Evolutionary conservation across 1,139 yeast species (phyloP).

Genomic region (Candida dubliniensis): DNA sequence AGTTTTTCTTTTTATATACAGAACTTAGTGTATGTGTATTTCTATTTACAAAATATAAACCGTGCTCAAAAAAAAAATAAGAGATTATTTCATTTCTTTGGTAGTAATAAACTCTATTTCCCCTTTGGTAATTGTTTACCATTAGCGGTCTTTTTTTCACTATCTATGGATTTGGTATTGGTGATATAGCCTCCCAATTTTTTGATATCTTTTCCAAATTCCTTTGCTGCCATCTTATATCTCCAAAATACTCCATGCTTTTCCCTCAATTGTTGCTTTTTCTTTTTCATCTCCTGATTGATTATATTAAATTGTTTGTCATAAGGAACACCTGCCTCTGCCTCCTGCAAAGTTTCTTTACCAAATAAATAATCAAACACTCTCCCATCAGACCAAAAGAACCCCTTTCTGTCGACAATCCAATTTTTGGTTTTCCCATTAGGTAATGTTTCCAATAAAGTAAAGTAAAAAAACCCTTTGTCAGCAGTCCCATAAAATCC

Average conservation of each 20-base stretch:
- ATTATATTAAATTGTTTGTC: conserved; percentile 53
- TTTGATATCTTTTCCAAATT: conserved; percentile 32
- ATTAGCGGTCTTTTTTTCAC: conserved; percentile 1
- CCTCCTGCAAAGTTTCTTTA: conserved; percentile 70
- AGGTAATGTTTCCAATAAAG: conserved; percentile 52
- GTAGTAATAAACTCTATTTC: neutral
- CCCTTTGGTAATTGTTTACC: conserved; percentile 6
- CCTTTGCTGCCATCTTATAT: conserved; percentile 40
- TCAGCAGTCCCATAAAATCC: conserved; percentile 87
- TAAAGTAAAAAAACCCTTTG: conserved; percentile 70
- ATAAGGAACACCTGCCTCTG: conserved; percentile 74
- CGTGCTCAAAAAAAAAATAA: neutral
- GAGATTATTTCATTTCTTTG: neutral
- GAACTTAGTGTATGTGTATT: neutral
- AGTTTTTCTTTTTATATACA: conserved; percentile 6
- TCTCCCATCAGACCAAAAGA: conserved; percentile 89
- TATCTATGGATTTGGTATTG: neutral
- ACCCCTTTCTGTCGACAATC: conserved; percentile 82
- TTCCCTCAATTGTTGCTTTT: conserved; percentile 37
- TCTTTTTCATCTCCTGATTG: conserved; percentile 39
- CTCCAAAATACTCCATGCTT: conserved; percentile 44
- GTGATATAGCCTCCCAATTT: conserved; percentile 22
- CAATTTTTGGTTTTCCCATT: conserved; percentile 54
- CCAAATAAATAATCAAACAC: conserved; percentile 80
- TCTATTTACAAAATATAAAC: too few relatives aligned